Percentiles rank a stretch among this genome's conserved stretches.
Evolutionary conservation across 1,139 yeast genomes (phyloP).

Genomic region (Blastobotrys indianensis): DNA sequence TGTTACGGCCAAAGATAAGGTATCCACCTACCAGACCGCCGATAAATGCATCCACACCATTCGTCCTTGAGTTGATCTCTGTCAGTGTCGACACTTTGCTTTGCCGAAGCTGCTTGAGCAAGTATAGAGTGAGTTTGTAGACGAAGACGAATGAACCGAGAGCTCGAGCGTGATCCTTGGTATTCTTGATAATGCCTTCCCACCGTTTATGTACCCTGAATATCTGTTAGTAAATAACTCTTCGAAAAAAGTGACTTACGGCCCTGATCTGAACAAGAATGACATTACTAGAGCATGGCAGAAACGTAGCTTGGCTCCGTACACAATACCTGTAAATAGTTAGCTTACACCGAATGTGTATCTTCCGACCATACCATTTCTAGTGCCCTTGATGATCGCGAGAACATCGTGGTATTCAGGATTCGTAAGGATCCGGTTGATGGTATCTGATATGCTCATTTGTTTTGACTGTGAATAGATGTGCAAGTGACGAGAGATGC

Average conservation of each 20-base stretch:
- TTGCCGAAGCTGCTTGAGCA: slow-evolving; percentile 24
- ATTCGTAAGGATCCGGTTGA: slow-evolving; percentile 25
- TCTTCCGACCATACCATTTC: slow-evolving; percentile 33
- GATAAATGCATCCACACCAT: slow-evolving; percentile 42
- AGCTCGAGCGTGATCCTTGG: slow-evolving; percentile 60
- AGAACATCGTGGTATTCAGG: slow-evolving; percentile 34
- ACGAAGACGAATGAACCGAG: slow-evolving; percentile 62
- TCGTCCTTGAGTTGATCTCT: slow-evolving; percentile 21
- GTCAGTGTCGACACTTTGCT: slow-evolving; percentile 19
- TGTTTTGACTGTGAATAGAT: background rate
- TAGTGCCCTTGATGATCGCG: slow-evolving; percentile 34
- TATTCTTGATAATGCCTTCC: slow-evolving; percentile 48
- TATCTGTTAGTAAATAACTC: background rate
- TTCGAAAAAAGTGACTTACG: slow-evolving; percentile 19
- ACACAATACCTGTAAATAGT: slow-evolving; percentile 44
- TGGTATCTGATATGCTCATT: slow-evolving; percentile 4
- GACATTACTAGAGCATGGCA: slow-evolving; percentile 69
- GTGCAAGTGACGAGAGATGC: too few species aligned
- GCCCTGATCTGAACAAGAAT: slow-evolving; percentile 43
- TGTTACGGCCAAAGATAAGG: slow-evolving; percentile 56
- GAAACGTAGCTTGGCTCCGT: slow-evolving; percentile 70
- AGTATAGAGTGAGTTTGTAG: slow-evolving; percentile 42
- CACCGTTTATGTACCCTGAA: slow-evolving; percentile 39
- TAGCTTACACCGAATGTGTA: too few species aligned
- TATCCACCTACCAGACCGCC: slow-evolving; percentile 65